phyloP scores from a whole-genome alignment of 768 basidiomycete genomes.

The Podaxis carcinomalis region DNA sequence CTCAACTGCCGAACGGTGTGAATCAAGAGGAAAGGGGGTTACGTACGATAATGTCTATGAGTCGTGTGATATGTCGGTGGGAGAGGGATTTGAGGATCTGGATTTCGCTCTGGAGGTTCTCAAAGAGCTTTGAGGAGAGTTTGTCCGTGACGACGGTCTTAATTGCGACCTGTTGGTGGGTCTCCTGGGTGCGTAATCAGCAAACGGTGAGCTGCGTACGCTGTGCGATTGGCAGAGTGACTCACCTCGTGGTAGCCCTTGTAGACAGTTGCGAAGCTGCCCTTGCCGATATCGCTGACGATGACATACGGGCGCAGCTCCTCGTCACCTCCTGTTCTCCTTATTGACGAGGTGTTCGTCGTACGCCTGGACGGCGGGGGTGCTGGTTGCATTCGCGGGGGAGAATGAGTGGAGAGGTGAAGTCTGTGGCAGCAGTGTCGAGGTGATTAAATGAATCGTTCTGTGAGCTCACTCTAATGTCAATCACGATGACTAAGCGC shows the following conservation, averaged over 20 bases:
- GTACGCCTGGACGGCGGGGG: slow-evolving; percentile 5
- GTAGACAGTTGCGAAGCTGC: slow-evolving; percentile 95
- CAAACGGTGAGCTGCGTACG: background rate
- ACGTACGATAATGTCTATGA: slow-evolving; percentile 88
- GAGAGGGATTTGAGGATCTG: slow-evolving; percentile 92
- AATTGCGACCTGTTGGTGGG: slow-evolving; percentile 79
- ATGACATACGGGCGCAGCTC: slow-evolving; percentile 60
- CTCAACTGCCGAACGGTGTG: slow-evolving; percentile 9
- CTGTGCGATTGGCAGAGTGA: background rate
- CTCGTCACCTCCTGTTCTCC: background rate
- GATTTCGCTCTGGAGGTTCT: slow-evolving; percentile 98
- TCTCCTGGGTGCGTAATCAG: slow-evolving; percentile 46
- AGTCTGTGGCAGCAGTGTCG: background rate
- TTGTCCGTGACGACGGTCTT: slow-evolving; percentile 90
- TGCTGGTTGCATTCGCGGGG: slow-evolving; percentile 6
- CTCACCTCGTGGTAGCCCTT: slow-evolving; percentile 88
- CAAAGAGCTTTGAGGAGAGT: slow-evolving; percentile 87
- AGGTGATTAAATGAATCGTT: slow-evolving; percentile 12
- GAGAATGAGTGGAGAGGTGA: background rate
- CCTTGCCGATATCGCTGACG: slow-evolving; percentile 75
- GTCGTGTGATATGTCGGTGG: slow-evolving; percentile 88
- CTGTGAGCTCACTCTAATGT: slow-evolving; percentile 7
- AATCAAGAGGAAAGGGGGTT: slow-evolving; percentile 13
- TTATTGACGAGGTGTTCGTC: background rate
- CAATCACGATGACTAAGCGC: slow-evolving; percentile 10